Percentiles rank a stretch among this genome's conserved stretches.
These are phyloP conservation scores for Rusavskia elegans DNA, from an alignment of 495 filamentous ascomycete genomes.

Conservation along the genomic window DNA sequence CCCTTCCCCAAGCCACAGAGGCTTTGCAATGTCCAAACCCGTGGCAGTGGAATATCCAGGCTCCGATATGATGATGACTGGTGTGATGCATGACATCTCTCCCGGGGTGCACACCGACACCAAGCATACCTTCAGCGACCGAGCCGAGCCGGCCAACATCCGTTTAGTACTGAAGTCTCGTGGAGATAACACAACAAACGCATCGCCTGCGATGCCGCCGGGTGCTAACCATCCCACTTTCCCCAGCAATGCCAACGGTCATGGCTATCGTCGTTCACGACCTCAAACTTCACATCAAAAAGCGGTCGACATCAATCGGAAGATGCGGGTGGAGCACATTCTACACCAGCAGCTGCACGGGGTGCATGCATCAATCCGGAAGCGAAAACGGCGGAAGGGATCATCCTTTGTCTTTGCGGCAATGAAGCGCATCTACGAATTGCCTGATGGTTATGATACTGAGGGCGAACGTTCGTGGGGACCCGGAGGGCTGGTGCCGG, in stretches of 20 bases:
- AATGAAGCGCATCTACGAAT: conserved; percentile 45
- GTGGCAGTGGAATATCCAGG: conserved; percentile 19
- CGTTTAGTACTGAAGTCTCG: conserved; percentile 30
- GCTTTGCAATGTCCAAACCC: conserved; percentile 27
- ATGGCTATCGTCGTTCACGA: conserved; percentile 43
- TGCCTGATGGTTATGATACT: conserved; percentile 63
- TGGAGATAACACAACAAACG: conserved; percentile 30
- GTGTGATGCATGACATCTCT: conserved; percentile 19
- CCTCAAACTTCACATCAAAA: conserved; percentile 87
- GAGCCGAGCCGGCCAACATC: conserved; percentile 18
- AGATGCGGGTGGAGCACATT: conserved; percentile 74
- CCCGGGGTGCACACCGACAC: conserved; percentile 14
- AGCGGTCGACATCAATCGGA: conserved; percentile 78
- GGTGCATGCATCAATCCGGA: conserved; percentile 42
- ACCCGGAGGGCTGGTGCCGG: conserved; percentile 52
- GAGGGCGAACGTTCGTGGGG: conserved; percentile 55
- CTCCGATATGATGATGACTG: conserved; percentile 23
- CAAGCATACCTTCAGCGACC: background rate
- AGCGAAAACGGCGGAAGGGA: conserved; percentile 37
- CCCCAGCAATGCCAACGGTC: conserved; percentile 20
- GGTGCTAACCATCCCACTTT: conserved; percentile 30
- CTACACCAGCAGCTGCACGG: conserved; percentile 57
- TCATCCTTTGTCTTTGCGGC: conserved; percentile 47
- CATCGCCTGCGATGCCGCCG: conserved; percentile 32
- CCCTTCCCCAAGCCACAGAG: conserved; percentile 6